Percentiles rank a stretch among this genome's conserved stretches.
Conservation (phyloP, 108 stramenopile species). For the Seminavis robusta region DNA sequence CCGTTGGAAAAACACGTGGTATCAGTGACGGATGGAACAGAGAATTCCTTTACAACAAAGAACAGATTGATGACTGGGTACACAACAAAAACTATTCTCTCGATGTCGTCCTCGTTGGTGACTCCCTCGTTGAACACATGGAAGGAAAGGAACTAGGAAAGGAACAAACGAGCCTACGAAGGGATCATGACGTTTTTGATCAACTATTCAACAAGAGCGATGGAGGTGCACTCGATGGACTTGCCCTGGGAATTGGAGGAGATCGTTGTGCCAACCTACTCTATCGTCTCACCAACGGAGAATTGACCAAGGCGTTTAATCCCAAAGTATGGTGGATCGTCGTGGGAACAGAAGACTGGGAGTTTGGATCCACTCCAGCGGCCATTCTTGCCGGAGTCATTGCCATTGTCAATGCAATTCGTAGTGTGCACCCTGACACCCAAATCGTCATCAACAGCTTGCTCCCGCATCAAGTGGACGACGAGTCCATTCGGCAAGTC, state of each 20-base stretch:
- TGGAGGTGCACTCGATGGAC: neutral
- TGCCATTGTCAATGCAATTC: neutral
- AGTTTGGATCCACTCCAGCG: neutral
- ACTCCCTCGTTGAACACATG: constrained; percentile 25
- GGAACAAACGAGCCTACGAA: neutral
- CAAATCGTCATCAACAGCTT: neutral
- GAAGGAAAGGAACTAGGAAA: constrained; percentile 6
- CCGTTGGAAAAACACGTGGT: no score
- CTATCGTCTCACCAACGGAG: constrained; percentile 44
- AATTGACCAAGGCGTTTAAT: constrained; percentile 40
- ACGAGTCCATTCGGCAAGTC: no score
- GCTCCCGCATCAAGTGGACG: no score
- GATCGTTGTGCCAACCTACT: constrained; percentile 19
- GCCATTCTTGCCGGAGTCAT: neutral
- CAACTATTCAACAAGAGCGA: neutral
- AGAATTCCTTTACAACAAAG: no score
- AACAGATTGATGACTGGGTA: no score
- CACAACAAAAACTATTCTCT: no score
- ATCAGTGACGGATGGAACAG: no score
- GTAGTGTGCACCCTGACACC: neutral
- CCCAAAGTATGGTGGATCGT: constrained; percentile 47
- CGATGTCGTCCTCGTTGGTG: constrained; percentile 21
- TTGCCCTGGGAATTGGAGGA: constrained; percentile 26
- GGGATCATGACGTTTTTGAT: neutral
- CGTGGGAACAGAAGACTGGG: constrained; percentile 41